Evolutionary conservation across 805 yeast species (phyloP), one percentile per base, ranked within the genome.

Genomic region (Pichia manshurica): DNA sequence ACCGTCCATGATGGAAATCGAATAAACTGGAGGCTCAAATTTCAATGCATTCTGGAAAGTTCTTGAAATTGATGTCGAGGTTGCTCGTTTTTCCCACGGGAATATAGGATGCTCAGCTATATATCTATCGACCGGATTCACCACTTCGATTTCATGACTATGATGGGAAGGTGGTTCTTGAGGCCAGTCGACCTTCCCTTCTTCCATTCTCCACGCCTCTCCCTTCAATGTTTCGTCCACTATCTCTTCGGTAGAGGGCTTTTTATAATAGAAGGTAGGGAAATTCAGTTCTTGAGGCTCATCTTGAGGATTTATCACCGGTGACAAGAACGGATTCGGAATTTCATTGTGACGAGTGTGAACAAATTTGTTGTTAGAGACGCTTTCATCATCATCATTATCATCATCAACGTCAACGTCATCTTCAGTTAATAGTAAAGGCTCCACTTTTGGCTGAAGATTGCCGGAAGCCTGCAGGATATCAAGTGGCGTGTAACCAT

Each of bases 51-150:
- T 51, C 15, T 39, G 32, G 37, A 61, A 61, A 3, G 59, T 48
- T 39, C 65, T 46, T 12, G 63, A 47, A 10, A 55, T 45, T 12
- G 37, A 42, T 8, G 37, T 23, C 1, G 22, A 20, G 10, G 37
- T 5, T 8, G 47, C 35, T 10, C 44, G 31, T n/a, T 22, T 47
- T 47, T 67, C 71, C 69, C 70, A 67, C 25, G 71, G 71, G 59
- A 67, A 67, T 21, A 66, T 61, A 1, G 68, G 67, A 54, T 66
- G 61, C 2, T 56, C 42, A 5, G 42, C 36, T 13, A 59, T 62
- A 45, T 62, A 62, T 13, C 45, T 46, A 35, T 60, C 61, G 47
- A 53, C 35, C 4, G 16, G 32, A 23, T 17, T 20, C 33, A n/a
- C 5, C n/a, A 37, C 40, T 13, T 10, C 16, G 7, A 42, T 38